Base-by-base conservation (phyloP, 2,329 filamentous ascomycete species). In the Talaromyces sp. region DNA sequence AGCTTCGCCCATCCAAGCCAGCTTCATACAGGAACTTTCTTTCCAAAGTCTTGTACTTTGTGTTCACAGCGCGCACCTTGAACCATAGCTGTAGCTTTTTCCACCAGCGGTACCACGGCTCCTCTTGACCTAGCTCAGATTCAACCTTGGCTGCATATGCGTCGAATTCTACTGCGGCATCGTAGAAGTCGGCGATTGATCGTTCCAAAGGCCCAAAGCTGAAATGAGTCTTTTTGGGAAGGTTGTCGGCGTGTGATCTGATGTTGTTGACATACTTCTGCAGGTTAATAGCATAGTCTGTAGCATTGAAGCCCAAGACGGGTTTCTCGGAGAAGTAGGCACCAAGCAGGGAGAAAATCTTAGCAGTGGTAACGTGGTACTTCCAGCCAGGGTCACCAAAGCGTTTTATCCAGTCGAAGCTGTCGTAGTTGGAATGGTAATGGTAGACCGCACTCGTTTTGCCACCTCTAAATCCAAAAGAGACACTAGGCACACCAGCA, bases 361-460 rank as follows among this genome's bases (percentile, higher is more conserved):
- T 89, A 2, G 89, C 84, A 80, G 88, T 86, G 57, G 89, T 82
- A 67, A 82, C 70, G 70, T 89, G 87, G 70, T 89, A 87, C 8
- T 83, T 74, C 76, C 85, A 89, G 11, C 76, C 79, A 0, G 81
- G 79, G 69, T 96, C 92, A 3, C 91, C 91, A 69, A 87, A 92
- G 3, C 81, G 89, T 14, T 89, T 84, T 90, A 95, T 95, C 92
- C 92, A 96, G 71, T 89, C 82, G 73, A 91, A 93, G 39, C 86
- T 90, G 73, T 96, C 92, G 73, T 93, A 96, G 77, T 95, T 95
- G 67, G 86, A 82, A 71, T 96, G 91, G 72, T 95, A 96, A 76
- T 92, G 90, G 72, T 92, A 91, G 54, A 84, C 80, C 64, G 82
- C 75, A 50, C 84, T 82, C 1, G 77, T 73, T 0, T 70, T 65